Evolutionary conservation across 1,139 yeast genomes (phyloP), one percentile per base, ranked within the genome.

Genomic region (Sugiyamaella grinbergsii): DNA sequence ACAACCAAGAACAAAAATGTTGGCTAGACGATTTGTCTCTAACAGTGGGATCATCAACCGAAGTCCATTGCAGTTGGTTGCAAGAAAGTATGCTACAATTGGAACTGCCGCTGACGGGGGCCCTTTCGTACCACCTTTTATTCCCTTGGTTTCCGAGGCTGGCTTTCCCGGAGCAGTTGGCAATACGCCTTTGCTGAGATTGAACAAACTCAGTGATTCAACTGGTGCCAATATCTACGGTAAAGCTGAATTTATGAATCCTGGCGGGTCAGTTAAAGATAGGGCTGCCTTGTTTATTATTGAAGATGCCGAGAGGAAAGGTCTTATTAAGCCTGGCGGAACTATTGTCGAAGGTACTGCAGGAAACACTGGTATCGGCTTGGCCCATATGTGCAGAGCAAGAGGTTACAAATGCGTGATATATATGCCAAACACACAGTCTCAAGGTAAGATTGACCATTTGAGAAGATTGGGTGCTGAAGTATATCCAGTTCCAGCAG

Each of bases 251-350:
- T 86, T 82, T 71, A 85, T 86, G 85, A 89, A 90, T 70, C 97
- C 97, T 1, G 96, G 96, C 44, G 97, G 96, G 0, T 85, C 95
- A 4, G 90, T 90, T 54, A 89, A 89, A 66, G 97, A 89, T 67
- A 77, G 97, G 53, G 96, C 96, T 5, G 96, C 96, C 0, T 72
- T 85, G 44, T 88, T 74, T 62, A 77, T 90, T 52, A 74, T 89
- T 52, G 77, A 84, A 62, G 91, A 85, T 60, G 96, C 96, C 23
- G 96, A 90, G 66, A 67, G 70, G 41, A 75, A 75, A 55, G 95
- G 95, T 0, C 70, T 78, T 53, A 72, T 87, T 53, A 68, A 72
- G 54, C 80, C 86, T 1, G 95, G 91, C 4, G 90, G 88, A 29
- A 81, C 86, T 2, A 77, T 82, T 34, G 83, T 82, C 24, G 87